phyloP scores from a whole-genome alignment of 2,329 filamentous ascomycete genomes.

The Fusarium dimerum region DNA sequence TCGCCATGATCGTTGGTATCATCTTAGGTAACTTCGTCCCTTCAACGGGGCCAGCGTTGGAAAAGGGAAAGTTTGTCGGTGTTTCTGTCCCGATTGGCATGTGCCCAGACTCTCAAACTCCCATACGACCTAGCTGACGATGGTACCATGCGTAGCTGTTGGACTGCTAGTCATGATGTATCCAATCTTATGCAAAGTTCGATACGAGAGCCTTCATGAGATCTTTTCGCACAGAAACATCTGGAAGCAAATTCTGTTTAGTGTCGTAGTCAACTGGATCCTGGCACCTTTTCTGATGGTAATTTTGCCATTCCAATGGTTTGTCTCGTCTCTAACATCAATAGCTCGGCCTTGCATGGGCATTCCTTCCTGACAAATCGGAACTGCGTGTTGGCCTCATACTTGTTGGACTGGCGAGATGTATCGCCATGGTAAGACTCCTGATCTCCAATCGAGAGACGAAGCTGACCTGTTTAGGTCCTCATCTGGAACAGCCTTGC shows the following conservation, averaged over 20 bases:
- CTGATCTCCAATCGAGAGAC: neutral
- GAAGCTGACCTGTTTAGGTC: conserved; percentile 34
- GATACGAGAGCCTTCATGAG: conserved; percentile 72
- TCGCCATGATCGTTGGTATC: conserved; percentile 76
- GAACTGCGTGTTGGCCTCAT: conserved; percentile 69
- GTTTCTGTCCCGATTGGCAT: conserved; percentile 66
- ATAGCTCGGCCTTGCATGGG: conserved; percentile 67
- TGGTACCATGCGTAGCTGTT: conserved; percentile 53
- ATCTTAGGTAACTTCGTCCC: conserved; percentile 75
- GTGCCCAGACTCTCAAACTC: neutral
- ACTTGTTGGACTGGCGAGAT: conserved; percentile 80
- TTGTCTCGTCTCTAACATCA: conserved; percentile 9
- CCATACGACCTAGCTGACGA: neutral
- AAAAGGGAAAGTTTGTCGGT: conserved; percentile 72
- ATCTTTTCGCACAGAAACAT: conserved; percentile 62
- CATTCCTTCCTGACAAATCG: conserved; percentile 60
- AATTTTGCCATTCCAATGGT: conserved; percentile 8
- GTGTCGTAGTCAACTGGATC: conserved; percentile 79
- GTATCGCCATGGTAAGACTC: conserved; percentile 75
- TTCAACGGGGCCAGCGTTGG: conserved; percentile 59
- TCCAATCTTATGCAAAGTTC: conserved; percentile 85
- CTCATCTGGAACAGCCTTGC: conserved; percentile 72
- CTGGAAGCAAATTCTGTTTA: conserved; percentile 80
- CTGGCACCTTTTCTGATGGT: conserved; percentile 83
- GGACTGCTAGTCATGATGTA: conserved; percentile 93